These are phyloP conservation scores for Aspergillus bridgeri DNA, from an alignment of 495 filamentous ascomycete genomes.

Conservation along the genomic window DNA sequence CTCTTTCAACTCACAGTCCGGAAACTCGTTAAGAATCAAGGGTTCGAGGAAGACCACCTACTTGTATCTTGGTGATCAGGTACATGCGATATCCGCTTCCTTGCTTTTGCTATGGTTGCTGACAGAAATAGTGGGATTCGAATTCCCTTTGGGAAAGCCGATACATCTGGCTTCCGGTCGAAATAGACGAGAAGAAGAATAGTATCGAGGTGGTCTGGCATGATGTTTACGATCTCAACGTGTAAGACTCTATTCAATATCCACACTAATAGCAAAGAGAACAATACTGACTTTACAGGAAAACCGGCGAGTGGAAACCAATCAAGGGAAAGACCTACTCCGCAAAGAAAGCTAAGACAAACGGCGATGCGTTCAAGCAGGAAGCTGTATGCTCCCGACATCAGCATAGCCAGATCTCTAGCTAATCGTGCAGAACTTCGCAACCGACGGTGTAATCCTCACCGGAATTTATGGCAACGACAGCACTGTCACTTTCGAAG, in stretches of 20 bases:
- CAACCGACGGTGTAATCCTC: conserved; percentile 36
- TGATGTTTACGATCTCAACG: conserved; percentile 27
- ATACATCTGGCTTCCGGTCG: conserved; percentile 51
- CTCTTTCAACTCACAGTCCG: conserved; percentile 52
- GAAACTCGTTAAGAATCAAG: conserved; percentile 43
- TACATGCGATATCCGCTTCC: neutral
- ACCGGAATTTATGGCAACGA: conserved; percentile 51
- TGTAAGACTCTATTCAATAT: conserved; percentile 8
- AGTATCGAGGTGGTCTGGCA: conserved; percentile 22
- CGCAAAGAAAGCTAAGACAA: conserved; percentile 34
- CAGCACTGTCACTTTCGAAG: conserved; percentile 47
- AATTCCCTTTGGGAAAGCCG: conserved; percentile 50
- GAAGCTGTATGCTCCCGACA: conserved; percentile 29
- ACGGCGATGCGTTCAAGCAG: conserved; percentile 43
- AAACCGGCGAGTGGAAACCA: conserved; percentile 42
- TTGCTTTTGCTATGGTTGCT: neutral
- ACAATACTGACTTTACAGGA: conserved; percentile 19
- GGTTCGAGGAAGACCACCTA: conserved; percentile 47
- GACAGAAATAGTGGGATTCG: conserved; percentile 47
- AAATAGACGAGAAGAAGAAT: conserved; percentile 30
- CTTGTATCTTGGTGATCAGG: conserved; percentile 42
- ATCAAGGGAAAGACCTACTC: conserved; percentile 42
- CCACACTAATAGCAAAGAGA: neutral
- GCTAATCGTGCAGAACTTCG: conserved; percentile 34
- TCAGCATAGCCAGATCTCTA: neutral